These are phyloP conservation scores for Venturia effusa DNA, from an alignment of 2,329 filamentous ascomycete genomes.

Conservation along the genomic window DNA sequence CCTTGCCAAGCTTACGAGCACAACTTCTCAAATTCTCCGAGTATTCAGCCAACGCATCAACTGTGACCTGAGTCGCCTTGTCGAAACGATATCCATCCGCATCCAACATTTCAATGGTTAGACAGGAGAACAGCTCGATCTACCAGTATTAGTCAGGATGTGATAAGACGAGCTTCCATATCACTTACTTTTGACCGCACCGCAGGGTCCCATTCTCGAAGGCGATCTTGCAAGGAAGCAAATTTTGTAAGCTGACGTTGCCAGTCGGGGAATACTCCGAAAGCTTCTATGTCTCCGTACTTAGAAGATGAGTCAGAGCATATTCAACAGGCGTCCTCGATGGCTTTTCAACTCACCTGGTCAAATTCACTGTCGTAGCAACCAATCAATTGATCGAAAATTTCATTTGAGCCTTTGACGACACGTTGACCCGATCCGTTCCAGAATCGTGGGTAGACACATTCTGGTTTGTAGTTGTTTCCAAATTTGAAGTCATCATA, in stretches of 20 bases:
- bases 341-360: constrained; percentile 16
- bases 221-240: constrained; percentile 52
- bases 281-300: constrained; percentile 52
- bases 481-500: constrained; percentile 48
- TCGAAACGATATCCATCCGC: constrained; percentile 55
- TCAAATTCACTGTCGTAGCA: constrained; percentile 55
- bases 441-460: constrained; percentile 52
- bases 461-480: constrained; percentile 41
- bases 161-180: neutral
- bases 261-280: constrained; percentile 52
- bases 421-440: constrained; percentile 44
- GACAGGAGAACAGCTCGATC: constrained; percentile 49
- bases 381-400: constrained; percentile 33
- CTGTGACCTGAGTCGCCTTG: constrained; percentile 51
- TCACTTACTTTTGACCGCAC: constrained; percentile 26
- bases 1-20: constrained; percentile 42
- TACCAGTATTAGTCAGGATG: constrained; percentile 25
- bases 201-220: constrained; percentile 50
- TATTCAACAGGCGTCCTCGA: neutral
- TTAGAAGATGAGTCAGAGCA: constrained; percentile 10
- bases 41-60: constrained; percentile 42
- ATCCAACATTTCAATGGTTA: constrained; percentile 48
- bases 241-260: constrained; percentile 53
- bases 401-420: constrained; percentile 15
- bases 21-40: neutral